Percentiles rank a stretch among this genome's conserved stretches.
Conservation (phyloP, 2,329 filamentous ascomycete species). For the Pezicula carpinea region DNA sequence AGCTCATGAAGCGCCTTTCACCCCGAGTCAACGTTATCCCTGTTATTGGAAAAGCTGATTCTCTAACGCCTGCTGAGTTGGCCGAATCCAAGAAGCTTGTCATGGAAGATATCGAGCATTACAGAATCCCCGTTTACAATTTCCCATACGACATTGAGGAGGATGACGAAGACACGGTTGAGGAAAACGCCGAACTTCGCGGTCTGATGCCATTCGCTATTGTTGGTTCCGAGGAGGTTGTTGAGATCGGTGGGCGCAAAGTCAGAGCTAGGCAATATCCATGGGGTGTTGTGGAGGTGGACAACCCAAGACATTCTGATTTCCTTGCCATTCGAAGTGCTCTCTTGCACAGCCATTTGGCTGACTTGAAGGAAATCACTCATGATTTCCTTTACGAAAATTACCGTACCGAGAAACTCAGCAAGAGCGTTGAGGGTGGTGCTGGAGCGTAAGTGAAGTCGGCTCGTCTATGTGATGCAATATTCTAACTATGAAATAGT, state of each 20-base stretch:
- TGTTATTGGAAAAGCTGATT: slow-evolving; percentile 97
- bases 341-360: slow-evolving; percentile 93
- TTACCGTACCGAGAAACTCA: slow-evolving; percentile 99
- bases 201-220: slow-evolving; percentile 99
- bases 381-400: slow-evolving; percentile 99
- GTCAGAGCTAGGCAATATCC: slow-evolving; percentile 96
- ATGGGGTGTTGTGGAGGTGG: slow-evolving; percentile 98
- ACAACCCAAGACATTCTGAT: slow-evolving; percentile 98
- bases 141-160: slow-evolving; percentile 99
- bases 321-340: slow-evolving; percentile 97
- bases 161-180: slow-evolving; percentile 97
- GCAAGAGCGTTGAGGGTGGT: slow-evolving; percentile 96
- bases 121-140: slow-evolving; percentile 99
- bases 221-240: slow-evolving; percentile 90
- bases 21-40: slow-evolving; percentile 98
- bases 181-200: slow-evolving; percentile 96
- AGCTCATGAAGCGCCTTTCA: slow-evolving; percentile 98
- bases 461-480: slow-evolving; percentile 26
- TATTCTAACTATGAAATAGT: slow-evolving; percentile 33
- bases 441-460: slow-evolving; percentile 69
- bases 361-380: slow-evolving; percentile 98
- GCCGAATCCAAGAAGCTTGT: slow-evolving; percentile 99
- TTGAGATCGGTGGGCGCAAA: slow-evolving; percentile 89
- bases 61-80: slow-evolving; percentile 90
- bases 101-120: slow-evolving; percentile 99